These are phyloP conservation scores for Xylariaceae sp. DNA, from an alignment of 2,329 filamentous ascomycete species.

Conservation along the genomic window DNA sequence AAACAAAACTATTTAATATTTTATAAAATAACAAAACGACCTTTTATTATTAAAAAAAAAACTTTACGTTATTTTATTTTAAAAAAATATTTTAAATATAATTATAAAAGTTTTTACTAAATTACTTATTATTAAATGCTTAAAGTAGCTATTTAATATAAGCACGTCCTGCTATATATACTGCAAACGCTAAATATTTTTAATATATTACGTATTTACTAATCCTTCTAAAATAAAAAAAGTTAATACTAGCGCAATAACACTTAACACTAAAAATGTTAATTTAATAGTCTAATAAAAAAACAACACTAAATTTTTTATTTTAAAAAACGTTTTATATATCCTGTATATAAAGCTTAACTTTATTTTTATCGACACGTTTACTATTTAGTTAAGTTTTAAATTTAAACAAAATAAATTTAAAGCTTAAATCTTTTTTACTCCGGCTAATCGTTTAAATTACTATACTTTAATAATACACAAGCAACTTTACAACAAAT, in stretches of 20 bases:
- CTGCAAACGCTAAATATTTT: no score
- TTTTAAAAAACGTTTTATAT: no score
- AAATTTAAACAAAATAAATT: background rate
- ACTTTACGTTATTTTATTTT: no score
- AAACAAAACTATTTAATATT: background rate
- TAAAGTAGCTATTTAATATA: no score
- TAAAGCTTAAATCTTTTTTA: background rate
- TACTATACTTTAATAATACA: no score
- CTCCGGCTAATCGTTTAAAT: no score
- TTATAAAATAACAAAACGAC: background rate
- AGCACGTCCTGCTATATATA: no score
- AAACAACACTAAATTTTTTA: background rate
- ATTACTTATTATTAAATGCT: no score
- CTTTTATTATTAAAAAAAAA: background rate
- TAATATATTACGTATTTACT: no score
- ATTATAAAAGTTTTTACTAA: no score
- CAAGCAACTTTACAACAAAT: no score
- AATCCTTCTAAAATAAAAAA: constrained; percentile 6
- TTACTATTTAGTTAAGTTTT: background rate
- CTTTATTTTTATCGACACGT: background rate
- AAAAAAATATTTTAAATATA: no score
- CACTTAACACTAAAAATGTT: background rate
- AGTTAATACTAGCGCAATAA: background rate
- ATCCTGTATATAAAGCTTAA: background rate
- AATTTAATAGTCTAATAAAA: constrained; percentile 2